A percentile compares a stretch with the other conserved stretches of the same genome.
These are phyloP conservation scores for Astrothelium subdiscretum DNA, from an alignment of 495 filamentous ascomycete species.

Conservation along the genomic window DNA sequence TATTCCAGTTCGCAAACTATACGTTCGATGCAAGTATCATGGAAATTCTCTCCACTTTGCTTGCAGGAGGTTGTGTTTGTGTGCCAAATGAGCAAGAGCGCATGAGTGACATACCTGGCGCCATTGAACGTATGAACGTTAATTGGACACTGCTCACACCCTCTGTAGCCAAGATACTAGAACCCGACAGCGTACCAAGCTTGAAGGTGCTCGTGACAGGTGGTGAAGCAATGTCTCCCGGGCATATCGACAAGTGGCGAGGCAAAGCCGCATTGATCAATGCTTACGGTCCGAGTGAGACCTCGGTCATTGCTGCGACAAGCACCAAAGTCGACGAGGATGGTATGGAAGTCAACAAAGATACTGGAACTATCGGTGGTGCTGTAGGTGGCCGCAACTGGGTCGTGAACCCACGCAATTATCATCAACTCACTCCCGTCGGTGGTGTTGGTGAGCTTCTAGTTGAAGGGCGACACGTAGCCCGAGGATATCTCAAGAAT, in stretches of 20 bases:
- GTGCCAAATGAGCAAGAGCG: conserved; percentile 50
- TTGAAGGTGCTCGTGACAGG: conserved; percentile 62
- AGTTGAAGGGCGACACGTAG: conserved; percentile 68
- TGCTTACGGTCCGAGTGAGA: conserved; percentile 34
- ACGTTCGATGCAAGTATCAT: conserved; percentile 85
- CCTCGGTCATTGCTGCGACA: conserved; percentile 59
- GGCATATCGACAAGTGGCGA: conserved; percentile 43
- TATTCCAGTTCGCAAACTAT: conserved; percentile 70
- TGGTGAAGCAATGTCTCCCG: conserved; percentile 53
- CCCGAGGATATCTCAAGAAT: conserved; percentile 71
- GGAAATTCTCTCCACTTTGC: conserved; percentile 74
- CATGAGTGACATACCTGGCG: conserved; percentile 55
- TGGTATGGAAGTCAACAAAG: conserved; percentile 31
- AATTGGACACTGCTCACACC: conserved; percentile 78
- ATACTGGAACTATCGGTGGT: conserved; percentile 49
- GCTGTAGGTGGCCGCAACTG: conserved; percentile 49
- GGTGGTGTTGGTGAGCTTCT: conserved; percentile 75
- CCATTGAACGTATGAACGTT: conserved; percentile 49
- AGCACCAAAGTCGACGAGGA: neutral
- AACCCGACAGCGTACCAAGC: conserved; percentile 48
- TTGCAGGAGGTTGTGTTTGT: conserved; percentile 57
- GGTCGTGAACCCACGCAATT: conserved; percentile 37
- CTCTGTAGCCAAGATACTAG: conserved; percentile 59
- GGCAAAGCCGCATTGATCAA: conserved; percentile 42
- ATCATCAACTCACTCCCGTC: conserved; percentile 40